Evolutionary conservation across 805 yeast genomes (phyloP), one percentile per base, ranked within the genome.

Genomic region (Nakazawaea ernobii): DNA sequence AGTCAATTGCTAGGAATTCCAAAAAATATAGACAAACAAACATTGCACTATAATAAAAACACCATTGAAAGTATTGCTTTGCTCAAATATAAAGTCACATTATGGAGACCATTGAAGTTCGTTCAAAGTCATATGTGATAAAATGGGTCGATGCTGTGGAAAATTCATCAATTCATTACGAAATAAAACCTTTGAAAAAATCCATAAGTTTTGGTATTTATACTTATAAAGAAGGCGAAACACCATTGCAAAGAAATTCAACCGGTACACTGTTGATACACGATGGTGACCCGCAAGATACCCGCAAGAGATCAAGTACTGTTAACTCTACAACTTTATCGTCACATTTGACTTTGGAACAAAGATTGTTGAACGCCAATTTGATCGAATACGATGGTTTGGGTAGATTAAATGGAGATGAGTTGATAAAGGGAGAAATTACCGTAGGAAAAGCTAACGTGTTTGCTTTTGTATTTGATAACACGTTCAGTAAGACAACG

Each of bases 101-200:
- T 13, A 87, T 90, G 97, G 98, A 92, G 65, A 82, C 90, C 2
- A 76, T 94, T 42, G 97, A 92, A 65, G 80, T 94, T 24, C 95
- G 91, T 57, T 82, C 95, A 43, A 86, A 88, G 63, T 85, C 94
- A 49, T 92, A 87, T 59, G 79, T 90, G 52, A 86, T 91, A 58
- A 88, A 92, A 56, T 94, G 98, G 98, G 81, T 91, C 46, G 77
- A 81, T 52, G 86, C 86, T 6, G 84, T 86, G 0, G 84, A 79
- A 35, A 76, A 80, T 49, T 75, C 83, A 29, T 62, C 72, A 15
- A 76, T 92, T 39, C 77, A 77, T 52, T 92, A 94, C 86, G 91
- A 85, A 59, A 74, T 90, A 45, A 84, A 82, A 57, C 97, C 98
- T 1, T 62, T 84, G 52, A 83, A 82, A 59, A 75, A 78, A 54